These are phyloP conservation scores for Termitomyces sp. DNA, from an alignment of 768 basidiomycete genomes.

Conservation along the genomic window DNA sequence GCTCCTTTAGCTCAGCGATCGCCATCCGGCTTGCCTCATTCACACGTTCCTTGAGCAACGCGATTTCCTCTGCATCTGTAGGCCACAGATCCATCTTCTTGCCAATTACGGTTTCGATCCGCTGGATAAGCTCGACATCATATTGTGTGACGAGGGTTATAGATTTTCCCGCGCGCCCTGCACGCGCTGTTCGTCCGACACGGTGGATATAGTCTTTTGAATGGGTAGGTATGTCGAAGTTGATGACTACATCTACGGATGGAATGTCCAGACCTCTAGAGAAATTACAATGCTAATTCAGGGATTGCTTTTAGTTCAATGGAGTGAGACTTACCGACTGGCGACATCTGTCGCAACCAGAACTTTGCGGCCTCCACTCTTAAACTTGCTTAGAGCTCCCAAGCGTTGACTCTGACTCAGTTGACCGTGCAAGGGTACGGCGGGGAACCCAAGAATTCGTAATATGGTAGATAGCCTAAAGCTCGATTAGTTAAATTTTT, in stretches of 20 bases:
- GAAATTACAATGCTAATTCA: not conserved
- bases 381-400: conserved; percentile 93
- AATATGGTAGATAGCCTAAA: conserved; percentile 80
- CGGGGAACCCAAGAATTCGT: conserved; percentile 87
- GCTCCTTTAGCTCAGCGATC: conserved; percentile 77
- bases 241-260: conserved; percentile 93
- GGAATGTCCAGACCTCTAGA: conserved; percentile 90
- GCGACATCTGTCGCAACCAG: conserved; percentile 97
- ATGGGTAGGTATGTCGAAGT: conserved; percentile 96
- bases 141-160: conserved; percentile 99
- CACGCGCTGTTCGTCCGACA: conserved; percentile 95
- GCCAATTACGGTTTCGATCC: conserved; percentile 88
- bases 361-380: conserved; percentile 86
- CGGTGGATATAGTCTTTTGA: conserved; percentile 99
- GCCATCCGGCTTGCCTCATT: conserved; percentile 80
- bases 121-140: conserved; percentile 92
- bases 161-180: conserved; percentile 94
- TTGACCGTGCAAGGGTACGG: conserved; percentile 94
- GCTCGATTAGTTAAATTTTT: not conserved
- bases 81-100: conserved; percentile 91
- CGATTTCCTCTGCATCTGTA: conserved; percentile 84
- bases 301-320: too few species aligned
- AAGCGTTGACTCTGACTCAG: conserved; percentile 90
- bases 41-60: conserved; percentile 82
- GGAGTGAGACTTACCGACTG: conserved; percentile 55